phyloP scores from a whole-genome alignment of 2,329 filamentous ascomycete species.

The Stagonosporopsis chrysanthemi region DNA sequence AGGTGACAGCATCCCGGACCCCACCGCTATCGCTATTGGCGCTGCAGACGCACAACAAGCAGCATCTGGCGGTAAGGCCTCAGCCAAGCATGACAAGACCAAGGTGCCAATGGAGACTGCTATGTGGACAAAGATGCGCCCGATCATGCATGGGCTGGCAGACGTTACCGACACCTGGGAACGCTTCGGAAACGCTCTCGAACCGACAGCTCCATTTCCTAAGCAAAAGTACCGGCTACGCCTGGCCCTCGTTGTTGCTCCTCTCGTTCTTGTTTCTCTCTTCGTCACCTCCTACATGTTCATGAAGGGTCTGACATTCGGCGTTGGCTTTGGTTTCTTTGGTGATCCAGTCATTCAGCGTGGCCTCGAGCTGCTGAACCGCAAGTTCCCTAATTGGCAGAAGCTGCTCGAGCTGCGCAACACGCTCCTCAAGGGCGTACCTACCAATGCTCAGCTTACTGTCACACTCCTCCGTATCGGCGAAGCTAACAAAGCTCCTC shows the following conservation, averaged over 20 bases:
- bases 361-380: conserved; percentile 66
- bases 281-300: conserved; percentile 60
- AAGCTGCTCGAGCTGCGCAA: conserved; percentile 77
- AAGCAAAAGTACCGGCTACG: conserved; percentile 54
- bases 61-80: conserved; percentile 59
- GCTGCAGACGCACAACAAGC: conserved; percentile 63
- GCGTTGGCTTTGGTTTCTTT: conserved; percentile 78
- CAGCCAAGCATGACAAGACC: conserved; percentile 72
- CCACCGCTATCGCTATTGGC: conserved; percentile 62
- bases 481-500: conserved; percentile 79
- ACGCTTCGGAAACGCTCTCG: conserved; percentile 65
- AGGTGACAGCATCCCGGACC: conserved; percentile 67
- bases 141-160: conserved; percentile 71
- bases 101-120: conserved; percentile 78
- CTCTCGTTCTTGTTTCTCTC: conserved; percentile 53
- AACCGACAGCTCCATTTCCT: conserved; percentile 58
- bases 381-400: conserved; percentile 73
- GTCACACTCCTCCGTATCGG: conserved; percentile 82
- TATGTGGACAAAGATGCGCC: conserved; percentile 79
- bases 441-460: conserved; percentile 85
- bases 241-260: conserved; percentile 55
- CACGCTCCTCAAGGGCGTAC: conserved; percentile 79
- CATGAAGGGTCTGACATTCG: conserved; percentile 70
- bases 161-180: conserved; percentile 70
- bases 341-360: conserved; percentile 75